Evolutionary conservation across 257 asterid genomes (phyloP).

Genomic region (Linderniella brevidens): DNA sequence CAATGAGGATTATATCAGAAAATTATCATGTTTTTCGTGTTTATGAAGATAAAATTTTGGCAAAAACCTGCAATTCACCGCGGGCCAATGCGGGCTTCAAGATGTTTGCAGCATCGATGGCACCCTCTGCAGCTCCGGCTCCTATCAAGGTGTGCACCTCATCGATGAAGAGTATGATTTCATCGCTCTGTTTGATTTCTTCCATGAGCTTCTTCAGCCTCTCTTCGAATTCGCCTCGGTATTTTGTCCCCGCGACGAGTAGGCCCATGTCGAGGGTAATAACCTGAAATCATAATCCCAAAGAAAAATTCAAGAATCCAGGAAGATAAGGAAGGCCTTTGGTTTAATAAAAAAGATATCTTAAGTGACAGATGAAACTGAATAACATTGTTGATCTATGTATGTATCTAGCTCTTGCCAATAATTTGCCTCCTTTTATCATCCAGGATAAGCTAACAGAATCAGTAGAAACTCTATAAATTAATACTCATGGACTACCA

Average conservation of each 20-base stretch:
- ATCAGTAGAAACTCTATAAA: too few species aligned
- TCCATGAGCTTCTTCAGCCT: constrained; percentile 89
- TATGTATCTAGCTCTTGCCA: too few species aligned
- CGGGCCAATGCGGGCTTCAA: constrained; percentile 93
- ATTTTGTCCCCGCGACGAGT: constrained; percentile 93
- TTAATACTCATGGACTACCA: too few species aligned
- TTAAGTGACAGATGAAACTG: too few species aligned
- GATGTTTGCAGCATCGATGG: constrained; percentile 93
- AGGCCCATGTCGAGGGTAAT: constrained; percentile 91
- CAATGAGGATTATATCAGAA: too few species aligned
- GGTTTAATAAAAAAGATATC: too few species aligned
- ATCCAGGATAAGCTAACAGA: constrained; percentile 1
- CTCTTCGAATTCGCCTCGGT: constrained; percentile 99
- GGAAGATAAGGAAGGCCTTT: too few species aligned
- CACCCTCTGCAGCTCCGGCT: constrained; percentile 99
- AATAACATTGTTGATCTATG: too few species aligned
- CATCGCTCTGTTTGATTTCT: constrained; percentile 85
- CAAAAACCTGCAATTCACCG: constrained; percentile 86
- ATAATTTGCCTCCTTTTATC: background rate
- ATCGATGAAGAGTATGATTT: constrained; percentile 83
- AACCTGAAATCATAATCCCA: constrained; percentile 28
- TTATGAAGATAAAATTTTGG: background rate
- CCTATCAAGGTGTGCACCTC: constrained; percentile 97
- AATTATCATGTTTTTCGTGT: too few species aligned
- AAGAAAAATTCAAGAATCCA: too few species aligned